These are phyloP conservation scores for Dothidotthia symphoricarpi DNA, from an alignment of 2,329 filamentous ascomycete genomes.

Conservation along the genomic window DNA sequence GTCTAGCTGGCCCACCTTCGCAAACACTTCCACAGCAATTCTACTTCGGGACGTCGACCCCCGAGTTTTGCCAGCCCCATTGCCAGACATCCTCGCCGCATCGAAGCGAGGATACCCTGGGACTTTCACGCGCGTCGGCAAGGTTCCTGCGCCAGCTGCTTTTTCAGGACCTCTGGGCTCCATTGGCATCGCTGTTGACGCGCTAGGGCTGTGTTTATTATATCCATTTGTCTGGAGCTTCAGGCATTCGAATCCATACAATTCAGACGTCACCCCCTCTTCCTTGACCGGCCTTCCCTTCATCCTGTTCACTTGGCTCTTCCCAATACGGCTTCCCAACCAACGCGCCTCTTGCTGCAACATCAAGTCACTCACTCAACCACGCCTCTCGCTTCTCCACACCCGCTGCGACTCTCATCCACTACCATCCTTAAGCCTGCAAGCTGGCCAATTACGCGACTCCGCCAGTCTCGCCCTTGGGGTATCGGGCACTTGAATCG, in stretches of 20 bases:
- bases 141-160: slow-evolving; percentile 38
- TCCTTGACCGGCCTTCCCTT: slow-evolving; percentile 11
- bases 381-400: slow-evolving; percentile 6
- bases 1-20: slow-evolving; percentile 28
- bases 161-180: slow-evolving; percentile 36
- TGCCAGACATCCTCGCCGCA: slow-evolving; percentile 37
- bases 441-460: slow-evolving; percentile 66
- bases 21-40: slow-evolving; percentile 37
- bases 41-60: slow-evolving; percentile 37
- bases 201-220: slow-evolving; percentile 40
- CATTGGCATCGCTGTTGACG: slow-evolving; percentile 39
- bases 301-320: slow-evolving; percentile 12
- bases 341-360: slow-evolving; percentile 11
- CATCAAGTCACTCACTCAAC: slow-evolving; percentile 9
- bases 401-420: slow-evolving; percentile 19
- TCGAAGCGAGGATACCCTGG: slow-evolving; percentile 41
- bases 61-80: slow-evolving; percentile 29
- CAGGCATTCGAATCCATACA: slow-evolving; percentile 27
- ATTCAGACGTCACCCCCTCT: slow-evolving; percentile 29
- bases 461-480: slow-evolving; percentile 63
- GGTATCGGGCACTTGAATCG: slow-evolving; percentile 60
- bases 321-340: slow-evolving; percentile 10
- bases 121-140: slow-evolving; percentile 29
- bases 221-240: slow-evolving; percentile 36
- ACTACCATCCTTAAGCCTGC: slow-evolving; percentile 39